phyloP scores from a whole-genome alignment of 2,329 filamentous ascomycete species.

The Aspergillus amoenus region DNA sequence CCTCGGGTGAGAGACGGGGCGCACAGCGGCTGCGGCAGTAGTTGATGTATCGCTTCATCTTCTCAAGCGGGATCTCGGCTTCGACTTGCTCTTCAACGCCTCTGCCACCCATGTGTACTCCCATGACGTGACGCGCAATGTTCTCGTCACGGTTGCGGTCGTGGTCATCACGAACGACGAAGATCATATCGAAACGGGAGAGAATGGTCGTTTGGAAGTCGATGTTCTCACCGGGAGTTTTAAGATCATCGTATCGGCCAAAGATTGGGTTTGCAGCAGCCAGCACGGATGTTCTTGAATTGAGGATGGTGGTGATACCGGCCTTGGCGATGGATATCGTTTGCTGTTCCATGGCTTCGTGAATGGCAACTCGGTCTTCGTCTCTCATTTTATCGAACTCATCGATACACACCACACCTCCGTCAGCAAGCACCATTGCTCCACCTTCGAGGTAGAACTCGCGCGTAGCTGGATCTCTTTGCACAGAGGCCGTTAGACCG shows the following conservation, averaged over 20 bases:
- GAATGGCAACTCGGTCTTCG: constrained; percentile 94
- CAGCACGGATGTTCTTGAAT: constrained; percentile 89
- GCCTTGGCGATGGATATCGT: constrained; percentile 99
- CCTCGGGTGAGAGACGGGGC: constrained; percentile 83
- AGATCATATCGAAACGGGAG: constrained; percentile 99
- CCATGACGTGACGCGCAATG: constrained; percentile 96
- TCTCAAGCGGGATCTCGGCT: constrained; percentile 88
- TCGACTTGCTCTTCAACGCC: constrained; percentile 79
- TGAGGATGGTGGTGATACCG: constrained; percentile 96
- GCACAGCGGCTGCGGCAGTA: constrained; percentile 96
- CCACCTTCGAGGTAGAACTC: constrained; percentile 98
- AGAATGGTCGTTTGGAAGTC: constrained; percentile 98
- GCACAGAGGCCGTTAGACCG: constrained; percentile 94
- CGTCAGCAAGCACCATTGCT: constrained; percentile 96
- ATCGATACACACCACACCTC: constrained; percentile 96
- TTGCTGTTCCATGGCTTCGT: constrained; percentile 99
- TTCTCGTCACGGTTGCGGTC: constrained; percentile 84
- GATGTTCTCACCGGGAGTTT: constrained; percentile 96
- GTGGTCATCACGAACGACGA: constrained; percentile 96
- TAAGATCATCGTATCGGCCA: constrained; percentile 96
- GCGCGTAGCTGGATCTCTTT: constrained; percentile 84
- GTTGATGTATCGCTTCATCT: constrained; percentile 95
- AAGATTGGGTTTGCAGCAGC: constrained; percentile 97
- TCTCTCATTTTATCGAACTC: constrained; percentile 99
- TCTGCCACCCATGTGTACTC: constrained; percentile 89